phyloP scores from a whole-genome alignment of 805 yeast species.

The Metschnikowia picachoensis region DNA sequence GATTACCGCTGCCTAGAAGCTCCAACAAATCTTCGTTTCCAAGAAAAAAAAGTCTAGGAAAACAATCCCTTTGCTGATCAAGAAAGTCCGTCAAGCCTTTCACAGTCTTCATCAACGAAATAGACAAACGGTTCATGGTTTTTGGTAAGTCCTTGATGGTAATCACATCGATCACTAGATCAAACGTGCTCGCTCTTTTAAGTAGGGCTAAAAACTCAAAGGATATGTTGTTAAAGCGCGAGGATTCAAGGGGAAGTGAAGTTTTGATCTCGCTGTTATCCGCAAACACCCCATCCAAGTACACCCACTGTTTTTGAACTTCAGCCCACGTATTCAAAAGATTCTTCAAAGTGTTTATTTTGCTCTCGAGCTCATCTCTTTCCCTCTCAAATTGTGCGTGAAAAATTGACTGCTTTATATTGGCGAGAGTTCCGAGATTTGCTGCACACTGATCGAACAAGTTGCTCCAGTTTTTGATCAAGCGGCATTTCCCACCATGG shows the following conservation, averaged over 20 bases:
- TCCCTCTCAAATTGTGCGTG: constrained; percentile 58
- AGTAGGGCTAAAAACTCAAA: constrained; percentile 55
- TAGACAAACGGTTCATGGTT: constrained; percentile 48
- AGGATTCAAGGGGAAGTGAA: constrained; percentile 66
- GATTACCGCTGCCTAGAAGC: constrained; percentile 63
- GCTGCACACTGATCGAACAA: constrained; percentile 56
- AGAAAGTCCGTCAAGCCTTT: constrained; percentile 71
- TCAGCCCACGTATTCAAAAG: constrained; percentile 74
- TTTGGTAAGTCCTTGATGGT: constrained; percentile 45
- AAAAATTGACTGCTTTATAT: constrained; percentile 70
- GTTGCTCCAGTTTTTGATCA: constrained; percentile 66
- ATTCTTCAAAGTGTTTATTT: constrained; percentile 46
- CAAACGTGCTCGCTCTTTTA: constrained; percentile 45
- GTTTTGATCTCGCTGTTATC: constrained; percentile 50
- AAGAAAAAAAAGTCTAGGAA: constrained; percentile 80
- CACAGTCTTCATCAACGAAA: constrained; percentile 54
- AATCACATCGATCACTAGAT: constrained; percentile 53
- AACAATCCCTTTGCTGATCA: constrained; percentile 71
- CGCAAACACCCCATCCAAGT: constrained; percentile 74
- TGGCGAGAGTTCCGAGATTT: constrained; percentile 56
- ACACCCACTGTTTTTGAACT: constrained; percentile 85
- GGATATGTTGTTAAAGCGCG: constrained; percentile 60
- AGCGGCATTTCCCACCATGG: constrained; percentile 47
- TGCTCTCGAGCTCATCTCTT: constrained; percentile 50
- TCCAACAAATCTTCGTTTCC: constrained; percentile 90